Conservation (phyloP, 148 eudicot species). For the Cornus florida region DNA sequence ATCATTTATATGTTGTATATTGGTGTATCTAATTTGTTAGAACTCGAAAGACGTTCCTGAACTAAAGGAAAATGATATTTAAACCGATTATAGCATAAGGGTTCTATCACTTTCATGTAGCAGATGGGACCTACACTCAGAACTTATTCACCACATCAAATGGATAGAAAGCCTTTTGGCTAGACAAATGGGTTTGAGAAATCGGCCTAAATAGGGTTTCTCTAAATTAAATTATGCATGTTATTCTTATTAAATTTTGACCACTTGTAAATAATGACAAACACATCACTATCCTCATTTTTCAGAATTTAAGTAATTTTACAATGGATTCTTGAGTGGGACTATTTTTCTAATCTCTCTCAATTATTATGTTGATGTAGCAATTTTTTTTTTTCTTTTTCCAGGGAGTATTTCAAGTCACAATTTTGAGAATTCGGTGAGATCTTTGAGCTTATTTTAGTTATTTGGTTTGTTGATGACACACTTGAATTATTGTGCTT, state of each 20-base stretch:
- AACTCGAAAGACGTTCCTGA: neutral
- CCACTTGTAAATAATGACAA: no score
- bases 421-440: constrained; percentile 49
- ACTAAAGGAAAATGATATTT: no score
- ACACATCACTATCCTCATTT: neutral
- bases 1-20: no score
- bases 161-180: no score
- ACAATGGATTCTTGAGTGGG: neutral
- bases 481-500: neutral
- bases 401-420: constrained; percentile 51
- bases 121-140: no score
- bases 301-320: neutral
- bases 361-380: neutral
- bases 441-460: constrained; percentile 13
- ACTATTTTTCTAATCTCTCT: neutral
- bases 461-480: neutral
- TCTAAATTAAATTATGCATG: neutral
- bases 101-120: no score
- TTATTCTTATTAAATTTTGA: neutral
- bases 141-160: no score
- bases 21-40: neutral
- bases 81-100: no score
- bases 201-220: no score
- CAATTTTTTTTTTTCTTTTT: constrained; percentile 2
- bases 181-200: no score